Percentiles rank a stretch among this genome's conserved stretches.
These are phyloP conservation scores for Daldinia decipiens DNA, from an alignment of 495 filamentous ascomycete genomes.

Conservation along the genomic window DNA sequence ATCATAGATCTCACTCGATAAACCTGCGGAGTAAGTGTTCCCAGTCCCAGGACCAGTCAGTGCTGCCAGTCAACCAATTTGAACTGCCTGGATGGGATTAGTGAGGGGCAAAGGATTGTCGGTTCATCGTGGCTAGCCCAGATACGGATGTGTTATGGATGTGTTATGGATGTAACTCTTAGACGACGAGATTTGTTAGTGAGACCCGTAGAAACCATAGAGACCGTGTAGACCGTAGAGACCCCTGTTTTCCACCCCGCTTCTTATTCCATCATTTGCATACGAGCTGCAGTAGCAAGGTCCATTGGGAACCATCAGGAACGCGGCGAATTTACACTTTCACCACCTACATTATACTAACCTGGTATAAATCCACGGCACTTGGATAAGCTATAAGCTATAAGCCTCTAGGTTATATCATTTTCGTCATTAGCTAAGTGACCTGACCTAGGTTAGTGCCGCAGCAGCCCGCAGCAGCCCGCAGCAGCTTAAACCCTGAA, in stretches of 20 bases:
- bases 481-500: neutral
- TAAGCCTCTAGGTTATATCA: constrained; percentile 15
- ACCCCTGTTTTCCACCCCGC: constrained; percentile 31
- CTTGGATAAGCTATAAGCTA: constrained; percentile 1
- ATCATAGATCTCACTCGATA: constrained; percentile 1
- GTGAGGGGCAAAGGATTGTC: constrained; percentile 30
- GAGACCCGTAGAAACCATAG: neutral
- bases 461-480: constrained; percentile 16
- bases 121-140: constrained; percentile 34
- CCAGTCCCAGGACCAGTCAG: constrained; percentile 12
- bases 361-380: neutral
- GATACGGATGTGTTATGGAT: constrained; percentile 27
- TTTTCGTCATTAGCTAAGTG: constrained; percentile 38
- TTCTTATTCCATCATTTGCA: constrained; percentile 10
- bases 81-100: constrained; percentile 28
- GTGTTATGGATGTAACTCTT: constrained; percentile 1
- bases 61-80: neutral
- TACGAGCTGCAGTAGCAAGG: constrained; percentile 19
- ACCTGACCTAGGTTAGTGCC: constrained; percentile 29
- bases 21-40: constrained; percentile 29
- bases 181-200: neutral
- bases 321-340: neutral
- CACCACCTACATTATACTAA: neutral
- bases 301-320: constrained; percentile 6
- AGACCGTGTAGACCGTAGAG: neutral